phyloP scores from a whole-genome alignment of 169 alveolate genomes.

The Plasmodium gallinaceum region DNA sequence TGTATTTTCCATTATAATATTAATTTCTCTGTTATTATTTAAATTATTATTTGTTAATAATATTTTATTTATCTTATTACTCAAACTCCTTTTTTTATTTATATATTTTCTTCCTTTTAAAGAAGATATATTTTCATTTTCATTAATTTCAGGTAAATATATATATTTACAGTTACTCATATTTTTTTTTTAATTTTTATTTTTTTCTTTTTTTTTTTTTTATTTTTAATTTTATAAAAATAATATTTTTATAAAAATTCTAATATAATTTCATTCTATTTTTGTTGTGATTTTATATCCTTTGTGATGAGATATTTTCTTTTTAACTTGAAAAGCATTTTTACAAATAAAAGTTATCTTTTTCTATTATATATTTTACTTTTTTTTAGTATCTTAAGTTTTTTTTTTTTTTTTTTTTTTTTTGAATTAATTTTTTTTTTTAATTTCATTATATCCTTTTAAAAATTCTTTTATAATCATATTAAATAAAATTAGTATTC shows the following conservation, averaged over 20 bases:
- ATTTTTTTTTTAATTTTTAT: background rate
- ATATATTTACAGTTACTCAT: background rate
- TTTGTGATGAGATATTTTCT: background rate
- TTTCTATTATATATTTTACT: too few species aligned
- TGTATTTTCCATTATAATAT: background rate
- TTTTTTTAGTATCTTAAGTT: too few species aligned
- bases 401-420: too few species aligned
- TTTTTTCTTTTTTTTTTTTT: background rate
- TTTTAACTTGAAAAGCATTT: background rate
- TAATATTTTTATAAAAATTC: background rate
- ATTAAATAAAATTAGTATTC: too few species aligned
- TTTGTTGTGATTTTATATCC: too few species aligned
- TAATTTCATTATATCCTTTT: too few species aligned
- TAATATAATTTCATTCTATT: too few species aligned
- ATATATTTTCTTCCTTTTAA: background rate
- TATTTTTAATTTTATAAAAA: background rate
- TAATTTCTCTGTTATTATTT: background rate
- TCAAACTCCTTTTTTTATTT: background rate
- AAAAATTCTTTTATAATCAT: too few species aligned
- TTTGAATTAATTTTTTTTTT: too few species aligned
- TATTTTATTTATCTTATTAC: background rate
- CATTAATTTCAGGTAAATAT: background rate
- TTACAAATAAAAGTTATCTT: background rate
- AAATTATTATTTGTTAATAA: background rate
- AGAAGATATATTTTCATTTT: background rate